Evolutionary conservation across 305 asterid genomes (phyloP).

Genomic region (Fraxinus angustifolia): DNA sequence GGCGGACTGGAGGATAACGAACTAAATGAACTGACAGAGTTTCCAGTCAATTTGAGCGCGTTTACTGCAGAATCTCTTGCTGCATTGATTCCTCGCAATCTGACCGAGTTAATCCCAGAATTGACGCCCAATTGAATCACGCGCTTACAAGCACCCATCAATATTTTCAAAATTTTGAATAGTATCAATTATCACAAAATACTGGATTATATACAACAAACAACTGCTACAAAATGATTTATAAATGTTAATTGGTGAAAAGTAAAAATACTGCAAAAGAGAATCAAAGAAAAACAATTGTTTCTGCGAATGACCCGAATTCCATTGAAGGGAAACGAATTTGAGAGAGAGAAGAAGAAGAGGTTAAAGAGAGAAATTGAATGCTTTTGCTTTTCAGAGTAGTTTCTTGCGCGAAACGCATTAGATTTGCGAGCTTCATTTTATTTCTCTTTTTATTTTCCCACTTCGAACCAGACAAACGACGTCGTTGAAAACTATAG

Average conservation of each 20-base stretch:
- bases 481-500: not conserved
- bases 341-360: not conserved
- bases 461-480: not conserved
- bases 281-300: not conserved
- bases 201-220: not conserved
- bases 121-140: slow-evolving; percentile 25
- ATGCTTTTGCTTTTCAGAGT: not conserved
- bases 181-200: not conserved
- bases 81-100: slow-evolving; percentile 26
- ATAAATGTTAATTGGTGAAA: not conserved
- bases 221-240: not conserved
- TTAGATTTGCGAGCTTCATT: not conserved
- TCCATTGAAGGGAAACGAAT: not conserved
- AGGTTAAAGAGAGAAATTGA: not conserved
- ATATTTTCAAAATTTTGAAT: not conserved
- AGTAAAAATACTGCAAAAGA: not conserved
- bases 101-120: slow-evolving; percentile 26
- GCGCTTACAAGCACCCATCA: slow-evolving; percentile 33
- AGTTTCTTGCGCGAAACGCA: not conserved
- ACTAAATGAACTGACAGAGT: slow-evolving; percentile 25
- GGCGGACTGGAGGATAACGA: slow-evolving; percentile 29
- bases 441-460: not conserved
- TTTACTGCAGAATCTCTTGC: slow-evolving; percentile 14
- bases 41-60: not conserved
- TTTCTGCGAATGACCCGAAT: not conserved